Percentiles rank a stretch among this genome's conserved stretches.
Evolutionary conservation across 306 rosid genomes (phyloP).

Genomic region (Vigna trinervia): DNA sequence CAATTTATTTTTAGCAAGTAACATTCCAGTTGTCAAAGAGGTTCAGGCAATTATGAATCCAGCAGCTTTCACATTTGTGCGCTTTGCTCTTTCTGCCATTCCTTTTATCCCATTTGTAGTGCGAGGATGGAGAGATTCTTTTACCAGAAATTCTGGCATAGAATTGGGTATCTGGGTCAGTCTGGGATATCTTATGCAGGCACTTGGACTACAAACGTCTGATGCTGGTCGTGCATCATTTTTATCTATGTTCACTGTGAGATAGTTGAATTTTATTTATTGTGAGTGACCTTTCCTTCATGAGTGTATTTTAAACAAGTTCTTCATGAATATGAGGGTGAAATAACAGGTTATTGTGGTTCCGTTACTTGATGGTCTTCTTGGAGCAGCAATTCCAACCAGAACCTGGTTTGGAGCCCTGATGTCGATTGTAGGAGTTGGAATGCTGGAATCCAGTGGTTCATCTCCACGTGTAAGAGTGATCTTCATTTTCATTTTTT

Average conservation of each 20-base stretch:
- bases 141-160: conserved; percentile 68
- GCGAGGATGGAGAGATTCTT: conserved; percentile 53
- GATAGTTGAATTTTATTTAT: conserved; percentile 13
- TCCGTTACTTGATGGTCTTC: conserved; percentile 81
- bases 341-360: conserved; percentile 74
- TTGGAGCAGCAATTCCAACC: conserved; percentile 70
- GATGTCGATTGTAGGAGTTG: conserved; percentile 70
- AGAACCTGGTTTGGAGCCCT: conserved; percentile 83
- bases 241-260: conserved; percentile 71
- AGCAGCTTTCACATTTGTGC: conserved; percentile 74
- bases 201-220: conserved; percentile 75
- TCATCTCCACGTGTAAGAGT: conserved; percentile 69
- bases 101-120: conserved; percentile 74
- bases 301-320: conserved; percentile 44
- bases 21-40: conserved; percentile 77
- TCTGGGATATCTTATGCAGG: conserved; percentile 81
- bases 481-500: not conserved
- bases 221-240: conserved; percentile 86
- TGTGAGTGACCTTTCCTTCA: conserved; percentile 9
- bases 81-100: conserved; percentile 65
- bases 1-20: conserved; percentile 63
- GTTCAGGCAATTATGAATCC: conserved; percentile 74
- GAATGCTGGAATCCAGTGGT: conserved; percentile 81
- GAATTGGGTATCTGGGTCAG: conserved; percentile 90
- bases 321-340: conserved; percentile 32